These are phyloP conservation scores for Exophiala dermatitidis DNA, from an alignment of 2,329 filamentous ascomycete genomes.

Conservation along the genomic window DNA sequence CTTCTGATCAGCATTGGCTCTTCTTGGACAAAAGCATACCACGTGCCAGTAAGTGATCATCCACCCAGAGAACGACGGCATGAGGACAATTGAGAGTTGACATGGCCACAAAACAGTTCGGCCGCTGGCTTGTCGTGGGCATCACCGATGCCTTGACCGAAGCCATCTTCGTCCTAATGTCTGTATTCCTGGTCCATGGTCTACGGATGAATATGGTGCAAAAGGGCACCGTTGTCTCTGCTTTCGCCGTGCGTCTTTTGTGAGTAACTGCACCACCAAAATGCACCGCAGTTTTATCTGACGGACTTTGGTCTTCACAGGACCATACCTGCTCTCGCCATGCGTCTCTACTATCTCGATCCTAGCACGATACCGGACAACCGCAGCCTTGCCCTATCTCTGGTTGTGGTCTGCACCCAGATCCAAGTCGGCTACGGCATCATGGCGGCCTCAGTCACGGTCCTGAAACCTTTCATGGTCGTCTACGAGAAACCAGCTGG, in stretches of 20 bases:
- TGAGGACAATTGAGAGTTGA: background rate
- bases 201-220: slow-evolving; percentile 36
- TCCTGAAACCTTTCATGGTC: slow-evolving; percentile 40
- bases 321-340: slow-evolving; percentile 35
- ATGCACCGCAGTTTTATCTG: too few species aligned
- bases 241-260: slow-evolving; percentile 39
- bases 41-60: slow-evolving; percentile 21
- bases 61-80: background rate
- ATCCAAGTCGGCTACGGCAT: slow-evolving; percentile 39
- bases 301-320: background rate
- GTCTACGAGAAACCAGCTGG: slow-evolving; percentile 11
- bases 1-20: slow-evolving; percentile 36
- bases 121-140: slow-evolving; percentile 36
- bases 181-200: slow-evolving; percentile 34
- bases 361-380: slow-evolving; percentile 31
- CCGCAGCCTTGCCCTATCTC: slow-evolving; percentile 34
- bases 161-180: slow-evolving; percentile 33
- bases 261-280: background rate
- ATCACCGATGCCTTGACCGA: slow-evolving; percentile 39
- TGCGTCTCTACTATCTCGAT: slow-evolving; percentile 36
- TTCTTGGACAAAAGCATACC: slow-evolving; percentile 28
- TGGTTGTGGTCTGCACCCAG: slow-evolving; percentile 35
- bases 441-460: slow-evolving; percentile 38
- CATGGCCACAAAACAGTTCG: slow-evolving; percentile 19
- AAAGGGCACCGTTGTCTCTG: slow-evolving; percentile 36